phyloP scores from a whole-genome alignment of 495 filamentous ascomycete species.

The Tuber borchii region DNA sequence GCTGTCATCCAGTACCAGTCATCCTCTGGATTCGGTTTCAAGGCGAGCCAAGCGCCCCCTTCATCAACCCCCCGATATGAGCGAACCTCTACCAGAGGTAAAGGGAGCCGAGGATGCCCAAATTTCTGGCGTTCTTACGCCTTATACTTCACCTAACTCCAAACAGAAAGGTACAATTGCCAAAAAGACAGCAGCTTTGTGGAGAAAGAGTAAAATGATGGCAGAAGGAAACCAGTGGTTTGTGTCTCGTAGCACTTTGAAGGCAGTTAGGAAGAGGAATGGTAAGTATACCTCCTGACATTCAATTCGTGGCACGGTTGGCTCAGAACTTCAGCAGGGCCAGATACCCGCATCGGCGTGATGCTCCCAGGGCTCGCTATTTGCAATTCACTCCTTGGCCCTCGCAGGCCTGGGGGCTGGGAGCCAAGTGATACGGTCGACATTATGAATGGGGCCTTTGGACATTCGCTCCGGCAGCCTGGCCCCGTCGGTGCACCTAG shows the following conservation, averaged over 20 bases:
- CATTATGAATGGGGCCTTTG: background rate
- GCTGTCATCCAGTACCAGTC: background rate
- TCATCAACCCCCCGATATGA: background rate
- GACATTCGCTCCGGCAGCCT: background rate
- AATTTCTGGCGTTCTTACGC: background rate
- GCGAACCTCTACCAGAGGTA: background rate
- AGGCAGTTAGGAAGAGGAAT: background rate
- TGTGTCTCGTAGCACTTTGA: background rate
- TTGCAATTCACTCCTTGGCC: constrained; percentile 1
- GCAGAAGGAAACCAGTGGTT: background rate
- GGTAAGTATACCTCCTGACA: background rate
- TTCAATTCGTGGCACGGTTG: background rate
- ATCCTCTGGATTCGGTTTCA: background rate
- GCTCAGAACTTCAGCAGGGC: background rate
- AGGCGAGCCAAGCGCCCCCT: background rate
- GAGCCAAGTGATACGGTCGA: background rate
- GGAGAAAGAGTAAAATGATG: background rate
- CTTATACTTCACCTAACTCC: background rate
- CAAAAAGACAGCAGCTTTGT: background rate
- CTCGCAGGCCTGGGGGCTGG: background rate
- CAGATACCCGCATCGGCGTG: background rate
- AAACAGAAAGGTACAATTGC: background rate
- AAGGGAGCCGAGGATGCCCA: background rate
- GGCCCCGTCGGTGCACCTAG: background rate
- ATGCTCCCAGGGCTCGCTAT: background rate